A percentile compares a stretch with the other conserved stretches of the same genome.
phyloP scores from a whole-genome alignment of 768 basidiomycete species.

The Gyrodon lividus region DNA sequence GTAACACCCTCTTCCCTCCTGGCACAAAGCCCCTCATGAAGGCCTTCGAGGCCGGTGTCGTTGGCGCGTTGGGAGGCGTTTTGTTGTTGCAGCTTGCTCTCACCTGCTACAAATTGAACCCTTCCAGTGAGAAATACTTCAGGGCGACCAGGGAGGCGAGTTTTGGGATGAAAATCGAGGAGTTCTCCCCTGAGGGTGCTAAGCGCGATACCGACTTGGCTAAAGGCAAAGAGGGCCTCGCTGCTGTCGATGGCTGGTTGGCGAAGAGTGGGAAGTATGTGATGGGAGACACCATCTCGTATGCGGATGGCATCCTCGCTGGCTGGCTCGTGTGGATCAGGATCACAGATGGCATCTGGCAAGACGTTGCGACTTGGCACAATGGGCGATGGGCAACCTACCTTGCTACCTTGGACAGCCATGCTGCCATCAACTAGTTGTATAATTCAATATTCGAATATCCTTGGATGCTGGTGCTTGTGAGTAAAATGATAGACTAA shows the following conservation, averaged over 20 bases:
- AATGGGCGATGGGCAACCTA: constrained; percentile 39
- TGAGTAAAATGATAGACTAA: too few relatives aligned
- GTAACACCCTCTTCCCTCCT: constrained; percentile 40
- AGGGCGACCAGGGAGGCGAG: constrained; percentile 32
- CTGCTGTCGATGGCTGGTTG: constrained; percentile 31
- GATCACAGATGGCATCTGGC: constrained; percentile 32
- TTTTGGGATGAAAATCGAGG: constrained; percentile 36
- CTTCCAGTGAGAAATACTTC: constrained; percentile 32
- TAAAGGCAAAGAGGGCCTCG: constrained; percentile 25
- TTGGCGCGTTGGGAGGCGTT: constrained; percentile 11
- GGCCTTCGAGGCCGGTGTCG: constrained; percentile 33
- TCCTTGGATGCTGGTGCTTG: too few relatives aligned
- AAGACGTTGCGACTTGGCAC: constrained; percentile 35
- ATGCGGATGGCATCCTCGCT: constrained; percentile 37
- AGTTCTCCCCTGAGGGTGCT: constrained; percentile 32
- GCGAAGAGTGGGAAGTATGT: constrained; percentile 32
- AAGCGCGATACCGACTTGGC: constrained; percentile 26
- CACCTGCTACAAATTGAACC: constrained; percentile 20
- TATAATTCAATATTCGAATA: background rate
- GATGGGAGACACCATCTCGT: constrained; percentile 34
- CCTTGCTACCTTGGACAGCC: constrained; percentile 32
- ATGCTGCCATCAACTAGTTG: constrained; percentile 19
- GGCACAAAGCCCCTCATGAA: constrained; percentile 40
- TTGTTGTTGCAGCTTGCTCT: constrained; percentile 13
- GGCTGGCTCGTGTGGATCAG: constrained; percentile 37